Percentiles rank a stretch among this genome's conserved stretches.
Evolutionary conservation across 106 monocot genomes (phyloP).

Genomic region (Dioscorea zingiberensis): DNA sequence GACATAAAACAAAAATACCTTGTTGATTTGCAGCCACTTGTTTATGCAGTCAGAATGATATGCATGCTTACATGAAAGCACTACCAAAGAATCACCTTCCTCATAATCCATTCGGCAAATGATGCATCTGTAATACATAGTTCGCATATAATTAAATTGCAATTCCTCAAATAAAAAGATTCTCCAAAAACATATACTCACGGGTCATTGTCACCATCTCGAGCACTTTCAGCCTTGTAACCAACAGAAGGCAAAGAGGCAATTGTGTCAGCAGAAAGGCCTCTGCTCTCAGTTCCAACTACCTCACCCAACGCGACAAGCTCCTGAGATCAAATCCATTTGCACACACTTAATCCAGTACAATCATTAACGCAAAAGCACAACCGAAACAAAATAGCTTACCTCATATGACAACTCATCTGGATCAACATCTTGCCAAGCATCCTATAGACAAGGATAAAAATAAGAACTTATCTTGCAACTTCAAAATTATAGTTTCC

Average conservation of each 20-base stretch:
- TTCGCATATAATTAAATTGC: not conserved
- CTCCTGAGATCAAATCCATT: constrained; percentile 17
- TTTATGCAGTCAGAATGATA: constrained; percentile 42
- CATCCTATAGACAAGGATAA: constrained; percentile 14
- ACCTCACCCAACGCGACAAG: constrained; percentile 64
- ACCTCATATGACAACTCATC: constrained; percentile 56
- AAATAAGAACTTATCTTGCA: not conserved
- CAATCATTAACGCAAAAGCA: not conserved
- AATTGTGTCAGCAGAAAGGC: constrained; percentile 74
- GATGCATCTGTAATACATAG: constrained; percentile 25
- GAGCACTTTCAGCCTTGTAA: constrained; percentile 46
- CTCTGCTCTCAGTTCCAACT: constrained; percentile 87
- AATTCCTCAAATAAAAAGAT: not conserved
- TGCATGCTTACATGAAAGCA: constrained; percentile 37
- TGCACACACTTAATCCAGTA: not conserved
- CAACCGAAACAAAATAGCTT: not conserved
- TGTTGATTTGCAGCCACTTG: constrained; percentile 48
- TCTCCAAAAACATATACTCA: constrained; percentile 5
- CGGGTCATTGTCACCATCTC: constrained; percentile 47
- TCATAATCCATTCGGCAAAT: constrained; percentile 52
- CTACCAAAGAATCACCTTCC: constrained; percentile 25
- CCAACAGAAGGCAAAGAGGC: constrained; percentile 72
- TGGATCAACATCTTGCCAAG: constrained; percentile 42
- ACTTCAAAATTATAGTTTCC: too few species aligned
- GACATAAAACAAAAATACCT: constrained; percentile 17